phyloP scores from a whole-genome alignment of 2,329 filamentous ascomycete genomes.

The Pseudodiploospora longispora region DNA sequence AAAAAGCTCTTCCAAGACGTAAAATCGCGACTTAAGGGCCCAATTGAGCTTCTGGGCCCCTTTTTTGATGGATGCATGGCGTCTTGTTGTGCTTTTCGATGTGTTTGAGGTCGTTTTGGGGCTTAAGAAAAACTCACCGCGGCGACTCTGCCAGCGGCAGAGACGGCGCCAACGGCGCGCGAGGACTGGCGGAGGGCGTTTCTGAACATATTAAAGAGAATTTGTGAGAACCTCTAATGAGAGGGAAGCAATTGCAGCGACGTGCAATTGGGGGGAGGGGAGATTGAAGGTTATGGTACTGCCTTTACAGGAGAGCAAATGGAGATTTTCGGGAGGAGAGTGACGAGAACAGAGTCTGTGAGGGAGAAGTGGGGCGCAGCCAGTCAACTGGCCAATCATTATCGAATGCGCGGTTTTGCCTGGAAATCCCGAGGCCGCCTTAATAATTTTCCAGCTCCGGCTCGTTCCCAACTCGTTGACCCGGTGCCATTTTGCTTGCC shows the following conservation, averaged over 20 bases:
- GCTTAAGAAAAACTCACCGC: slow-evolving; percentile 65
- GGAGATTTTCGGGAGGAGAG: slow-evolving; percentile 36
- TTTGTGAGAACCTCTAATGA: slow-evolving; percentile 42
- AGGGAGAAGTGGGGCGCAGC: slow-evolving; percentile 32
- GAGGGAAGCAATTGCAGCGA: slow-evolving; percentile 55
- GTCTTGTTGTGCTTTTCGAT: neutral
- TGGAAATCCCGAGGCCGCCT: slow-evolving; percentile 30
- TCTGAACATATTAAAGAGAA: slow-evolving; percentile 77
- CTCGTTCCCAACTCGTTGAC: neutral
- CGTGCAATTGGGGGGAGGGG: slow-evolving; percentile 55
- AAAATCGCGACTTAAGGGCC: slow-evolving; percentile 12
- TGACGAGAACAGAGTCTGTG: slow-evolving; percentile 34
- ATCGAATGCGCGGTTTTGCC: slow-evolving; percentile 29
- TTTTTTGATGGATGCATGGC: slow-evolving; percentile 25
- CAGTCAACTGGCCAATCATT: slow-evolving; percentile 27
- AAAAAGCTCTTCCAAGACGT: slow-evolving; percentile 20
- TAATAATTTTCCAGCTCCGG: slow-evolving; percentile 27
- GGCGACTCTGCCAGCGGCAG: slow-evolving; percentile 83
- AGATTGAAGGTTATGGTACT: slow-evolving; percentile 46
- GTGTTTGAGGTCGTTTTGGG: slow-evolving; percentile 27
- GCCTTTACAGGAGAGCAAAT: slow-evolving; percentile 37
- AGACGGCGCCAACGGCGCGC: slow-evolving; percentile 89
- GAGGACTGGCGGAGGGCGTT: slow-evolving; percentile 96
- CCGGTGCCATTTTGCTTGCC: neutral
- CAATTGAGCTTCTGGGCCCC: slow-evolving; percentile 28